Percentiles rank a stretch among this genome's conserved stretches.
These are phyloP conservation scores for Auricularia sp. DNA, from an alignment of 768 basidiomycete species.

Conservation along the genomic window DNA sequence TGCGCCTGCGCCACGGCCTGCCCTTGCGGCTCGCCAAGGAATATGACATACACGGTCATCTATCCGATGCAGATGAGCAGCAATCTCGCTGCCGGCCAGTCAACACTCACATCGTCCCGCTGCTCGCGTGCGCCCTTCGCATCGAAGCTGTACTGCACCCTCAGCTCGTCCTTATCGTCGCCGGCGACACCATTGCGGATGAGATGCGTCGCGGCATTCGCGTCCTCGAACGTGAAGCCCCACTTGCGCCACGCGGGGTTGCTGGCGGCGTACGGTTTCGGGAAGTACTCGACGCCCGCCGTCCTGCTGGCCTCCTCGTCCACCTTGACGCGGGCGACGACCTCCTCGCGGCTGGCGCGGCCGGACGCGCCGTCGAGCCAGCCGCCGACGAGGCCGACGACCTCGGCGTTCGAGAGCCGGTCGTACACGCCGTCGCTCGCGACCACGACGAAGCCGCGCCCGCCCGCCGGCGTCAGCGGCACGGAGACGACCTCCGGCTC, in stretches of 20 bases:
- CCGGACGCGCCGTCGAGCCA: conserved; percentile 27
- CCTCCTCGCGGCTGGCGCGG: conserved; percentile 7
- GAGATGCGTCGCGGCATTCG: conserved; percentile 41
- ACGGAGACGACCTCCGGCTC: conserved; percentile 38
- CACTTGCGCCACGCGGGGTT: conserved; percentile 27
- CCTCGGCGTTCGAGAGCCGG: conserved; percentile 42
- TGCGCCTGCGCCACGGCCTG: no score
- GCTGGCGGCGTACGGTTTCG: conserved; percentile 25
- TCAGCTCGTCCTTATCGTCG: conserved; percentile 25
- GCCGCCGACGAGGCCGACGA: conserved; percentile 40
- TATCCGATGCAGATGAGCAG: no score
- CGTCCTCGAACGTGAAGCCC: conserved; percentile 30
- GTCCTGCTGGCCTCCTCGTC: conserved; percentile 19
- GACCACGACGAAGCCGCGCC: conserved; percentile 43
- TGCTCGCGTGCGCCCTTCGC: conserved; percentile 26
- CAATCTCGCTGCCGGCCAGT: no score
- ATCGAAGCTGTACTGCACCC: conserved; percentile 16
- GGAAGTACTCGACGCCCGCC: conserved; percentile 21
- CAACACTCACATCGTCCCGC: no score
- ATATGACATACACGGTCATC: no score
- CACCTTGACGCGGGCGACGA: neutral
- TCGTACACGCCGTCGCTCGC: conserved; percentile 46
- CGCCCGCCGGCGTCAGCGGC: conserved; percentile 24
- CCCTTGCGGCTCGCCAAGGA: no score
- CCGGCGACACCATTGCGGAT: conserved; percentile 47